Evolutionary conservation across 176 grass and related monocot genomes (phyloP), one percentile per base, ranked within the genome.

Genomic region (Musa schizocarpa): DNA sequence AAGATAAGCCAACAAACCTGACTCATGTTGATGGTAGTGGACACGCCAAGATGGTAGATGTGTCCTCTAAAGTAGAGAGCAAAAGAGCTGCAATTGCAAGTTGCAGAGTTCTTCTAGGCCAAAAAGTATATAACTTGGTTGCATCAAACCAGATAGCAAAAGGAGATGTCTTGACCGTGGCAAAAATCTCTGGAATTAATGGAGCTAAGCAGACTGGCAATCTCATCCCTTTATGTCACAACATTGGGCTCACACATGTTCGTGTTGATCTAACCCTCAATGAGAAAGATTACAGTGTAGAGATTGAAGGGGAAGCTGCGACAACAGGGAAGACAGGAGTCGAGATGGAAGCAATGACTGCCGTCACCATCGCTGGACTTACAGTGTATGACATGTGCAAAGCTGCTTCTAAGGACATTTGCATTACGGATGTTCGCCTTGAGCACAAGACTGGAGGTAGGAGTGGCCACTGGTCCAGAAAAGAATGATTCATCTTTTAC

Each of bases 371-470:
- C 71, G 90, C 95, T 8, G 82, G 95, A 43, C 90, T 94, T 22
- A 94, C 95, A 16, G 74, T 99, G 61, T 99, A 94, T 73, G 95
- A 94, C 66, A 99, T 94, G 90, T 99, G 95, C 84, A 99, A 99
- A 83, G 90, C 86, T 53, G 86, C 84, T 63, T 91, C 88, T 12
- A 99, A 99, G 88, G 88, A 99, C 52, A 90, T 99, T 61, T 86
- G 81, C 63, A 85, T 99, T 69, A 91, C 90, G 52, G 95, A 89
- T 78, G 62, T 92, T 29, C 83, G 80, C 76, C 91, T 99, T 10
- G 83, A 87, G 57, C 86, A 81, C 19, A 99, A 99, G 25, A 84
- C 80, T 55, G 95, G 95, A 20, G 95, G 95, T 53, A 99, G 94
- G 83, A 89, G 90, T 82, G 88, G 90, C 72, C 53, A 9, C 51